These are phyloP conservation scores for Colletotrichum noveboracense DNA, from an alignment of 2,329 filamentous ascomycete species.

Conservation along the genomic window DNA sequence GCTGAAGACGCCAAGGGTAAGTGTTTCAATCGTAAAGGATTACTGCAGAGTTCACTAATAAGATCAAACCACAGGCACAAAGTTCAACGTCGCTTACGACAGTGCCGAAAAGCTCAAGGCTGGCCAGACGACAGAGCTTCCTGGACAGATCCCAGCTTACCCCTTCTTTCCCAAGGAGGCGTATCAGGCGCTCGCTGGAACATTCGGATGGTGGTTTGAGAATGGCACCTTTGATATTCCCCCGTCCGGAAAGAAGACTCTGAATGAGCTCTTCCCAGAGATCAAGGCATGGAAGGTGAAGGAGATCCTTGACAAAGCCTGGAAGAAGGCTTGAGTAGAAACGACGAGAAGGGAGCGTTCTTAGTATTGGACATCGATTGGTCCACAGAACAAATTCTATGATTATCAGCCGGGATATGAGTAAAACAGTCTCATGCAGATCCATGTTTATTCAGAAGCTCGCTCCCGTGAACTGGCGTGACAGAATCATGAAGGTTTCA, in stretches of 20 bases:
- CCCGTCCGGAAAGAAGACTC: neutral
- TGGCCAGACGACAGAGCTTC: conserved; percentile 39
- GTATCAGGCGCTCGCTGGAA: conserved; percentile 25
- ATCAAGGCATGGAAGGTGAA: conserved; percentile 29
- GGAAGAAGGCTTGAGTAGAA: conserved; percentile 14
- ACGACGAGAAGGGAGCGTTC: neutral
- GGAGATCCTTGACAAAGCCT: conserved; percentile 26
- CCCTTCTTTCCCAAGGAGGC: conserved; percentile 28
- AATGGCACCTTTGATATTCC: conserved; percentile 24
- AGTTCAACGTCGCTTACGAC: conserved; percentile 40
- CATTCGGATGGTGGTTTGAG: conserved; percentile 27
- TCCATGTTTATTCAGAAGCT: neutral
- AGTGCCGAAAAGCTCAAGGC: conserved; percentile 33
- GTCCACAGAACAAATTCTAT: neutral
- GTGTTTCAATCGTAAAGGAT: neutral
- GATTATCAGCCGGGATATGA: neutral
- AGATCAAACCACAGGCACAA: conserved; percentile 24
- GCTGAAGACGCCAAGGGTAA: conserved; percentile 42
- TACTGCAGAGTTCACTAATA: neutral
- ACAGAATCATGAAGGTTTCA: neutral
- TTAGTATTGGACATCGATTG: neutral
- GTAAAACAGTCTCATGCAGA: neutral
- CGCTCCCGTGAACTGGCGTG: neutral
- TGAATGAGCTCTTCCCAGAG: conserved; percentile 25
- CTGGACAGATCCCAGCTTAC: conserved; percentile 27